Conservation (phyloP, 495 filamentous ascomycete genomes). For the Aspergillus leporis region DNA sequence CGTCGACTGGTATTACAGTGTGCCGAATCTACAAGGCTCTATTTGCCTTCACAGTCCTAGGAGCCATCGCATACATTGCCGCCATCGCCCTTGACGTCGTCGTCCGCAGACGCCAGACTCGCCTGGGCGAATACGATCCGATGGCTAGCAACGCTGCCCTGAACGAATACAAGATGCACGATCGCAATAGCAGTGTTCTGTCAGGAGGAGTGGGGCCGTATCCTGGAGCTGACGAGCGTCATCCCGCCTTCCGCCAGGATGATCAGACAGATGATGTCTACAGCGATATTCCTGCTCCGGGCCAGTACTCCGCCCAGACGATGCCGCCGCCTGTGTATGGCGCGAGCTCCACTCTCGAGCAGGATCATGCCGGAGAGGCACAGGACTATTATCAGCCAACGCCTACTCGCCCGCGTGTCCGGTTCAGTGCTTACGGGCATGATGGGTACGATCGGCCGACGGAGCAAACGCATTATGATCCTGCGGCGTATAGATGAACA, state of each 20-base stretch:
- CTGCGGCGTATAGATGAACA: conserved; percentile 57
- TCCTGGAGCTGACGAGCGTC: conserved; percentile 10
- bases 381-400: conserved; percentile 32
- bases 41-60: conserved; percentile 60
- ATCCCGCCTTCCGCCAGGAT: conserved; percentile 11
- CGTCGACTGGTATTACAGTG: conserved; percentile 57
- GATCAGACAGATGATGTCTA: conserved; percentile 13
- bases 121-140: conserved; percentile 50
- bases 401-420: conserved; percentile 16
- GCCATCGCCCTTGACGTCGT: conserved; percentile 54
- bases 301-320: not conserved
- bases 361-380: conserved; percentile 30
- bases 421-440: conserved; percentile 26
- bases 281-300: conserved; percentile 15
- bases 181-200: conserved; percentile 26
- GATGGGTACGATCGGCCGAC: conserved; percentile 22
- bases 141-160: conserved; percentile 28
- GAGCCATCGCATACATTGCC: conserved; percentile 44
- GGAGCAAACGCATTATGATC: conserved; percentile 39
- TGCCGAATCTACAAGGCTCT: conserved; percentile 68
- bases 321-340: conserved; percentile 18
- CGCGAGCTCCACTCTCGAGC: conserved; percentile 16
- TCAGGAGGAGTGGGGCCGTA: conserved; percentile 17
- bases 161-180: conserved; percentile 37
- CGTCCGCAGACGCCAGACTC: conserved; percentile 42